A percentile compares a stretch with the other conserved stretches of the same genome.
Conservation (phyloP, 139 green algal genomes). For the Coccomyxa sp. region DNA sequence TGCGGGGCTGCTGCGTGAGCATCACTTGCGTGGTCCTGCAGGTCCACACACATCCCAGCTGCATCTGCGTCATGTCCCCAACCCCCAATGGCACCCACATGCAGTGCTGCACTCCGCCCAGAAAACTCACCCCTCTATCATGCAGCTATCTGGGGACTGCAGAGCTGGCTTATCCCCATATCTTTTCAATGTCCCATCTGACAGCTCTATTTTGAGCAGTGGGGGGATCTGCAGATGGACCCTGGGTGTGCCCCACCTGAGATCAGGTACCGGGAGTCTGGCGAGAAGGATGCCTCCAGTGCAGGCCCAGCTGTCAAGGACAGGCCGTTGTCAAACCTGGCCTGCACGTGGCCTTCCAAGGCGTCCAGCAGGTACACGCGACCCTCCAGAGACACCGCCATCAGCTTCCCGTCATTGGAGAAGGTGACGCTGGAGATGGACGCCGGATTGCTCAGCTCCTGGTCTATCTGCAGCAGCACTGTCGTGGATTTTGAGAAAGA, state of each 20-base stretch:
- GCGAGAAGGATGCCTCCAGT: conserved; percentile 71
- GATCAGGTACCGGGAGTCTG: conserved; percentile 76
- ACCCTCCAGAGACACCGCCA: conserved; percentile 65
- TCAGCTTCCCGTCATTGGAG: conserved; percentile 70
- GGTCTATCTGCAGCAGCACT: conserved; percentile 56
- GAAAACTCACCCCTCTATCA: neutral
- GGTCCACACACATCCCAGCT: neutral
- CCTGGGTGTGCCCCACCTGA: conserved; percentile 26
- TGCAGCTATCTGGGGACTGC: neutral
- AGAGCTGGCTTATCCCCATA: neutral
- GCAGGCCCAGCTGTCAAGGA: conserved; percentile 38
- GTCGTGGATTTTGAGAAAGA: too few relatives aligned
- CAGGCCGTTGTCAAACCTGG: conserved; percentile 35
- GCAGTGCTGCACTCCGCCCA: neutral
- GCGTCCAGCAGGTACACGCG: conserved; percentile 80
- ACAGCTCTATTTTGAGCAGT: neutral
- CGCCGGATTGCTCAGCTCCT: conserved; percentile 42
- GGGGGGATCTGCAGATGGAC: neutral
- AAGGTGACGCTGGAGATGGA: conserved; percentile 70
- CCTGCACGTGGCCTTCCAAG: conserved; percentile 50
- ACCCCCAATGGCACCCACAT: neutral
- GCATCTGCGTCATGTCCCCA: neutral
- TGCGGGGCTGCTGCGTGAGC: neutral
- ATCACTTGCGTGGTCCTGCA: too few relatives aligned
- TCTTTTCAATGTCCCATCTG: neutral